Percentiles rank a stretch among this genome's conserved stretches.
Conservation (phyloP, 345 rosid species). For the Psidium friedrichsthalianum region DNA sequence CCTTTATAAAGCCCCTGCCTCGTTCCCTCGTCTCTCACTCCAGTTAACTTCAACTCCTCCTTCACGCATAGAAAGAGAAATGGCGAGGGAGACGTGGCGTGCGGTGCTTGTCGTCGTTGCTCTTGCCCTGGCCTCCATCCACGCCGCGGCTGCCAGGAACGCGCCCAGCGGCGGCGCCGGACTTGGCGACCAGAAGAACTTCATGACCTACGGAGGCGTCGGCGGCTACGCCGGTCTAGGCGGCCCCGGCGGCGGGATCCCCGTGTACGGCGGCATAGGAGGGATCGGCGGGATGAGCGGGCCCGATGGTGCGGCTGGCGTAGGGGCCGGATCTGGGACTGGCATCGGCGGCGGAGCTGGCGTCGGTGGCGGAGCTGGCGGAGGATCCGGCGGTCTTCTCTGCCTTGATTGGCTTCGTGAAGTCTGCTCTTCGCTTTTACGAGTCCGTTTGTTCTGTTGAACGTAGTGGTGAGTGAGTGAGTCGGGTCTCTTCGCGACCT, state of each 20-base stretch:
- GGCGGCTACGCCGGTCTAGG: conserved; percentile 59
- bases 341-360: conserved; percentile 8
- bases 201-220: conserved; percentile 48
- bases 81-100: background rate
- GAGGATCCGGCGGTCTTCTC: conserved; percentile 23
- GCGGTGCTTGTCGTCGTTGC: conserved; percentile 8
- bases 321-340: background rate
- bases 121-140: conserved; percentile 21
- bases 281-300: conserved; percentile 38
- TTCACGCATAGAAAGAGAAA: background rate
- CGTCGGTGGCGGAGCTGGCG: conserved; percentile 14
- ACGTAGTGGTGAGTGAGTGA: background rate
- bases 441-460: background rate
- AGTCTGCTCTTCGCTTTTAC: background rate
- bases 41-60: background rate
- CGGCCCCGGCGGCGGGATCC: conserved; percentile 23
- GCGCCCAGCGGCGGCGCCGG: conserved; percentile 20
- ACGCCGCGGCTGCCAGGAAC: conserved; percentile 21
- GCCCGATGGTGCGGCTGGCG: conserved; percentile 17
- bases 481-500: background rate
- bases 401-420: conserved; percentile 15
- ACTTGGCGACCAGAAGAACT: conserved; percentile 63
- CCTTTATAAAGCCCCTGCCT: background rate
- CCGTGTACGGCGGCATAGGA: conserved; percentile 38
- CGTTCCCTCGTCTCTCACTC: background rate